Evolutionary conservation across 2,329 filamentous ascomycete species (phyloP).

Genomic region (Harringtonia lauricola): DNA sequence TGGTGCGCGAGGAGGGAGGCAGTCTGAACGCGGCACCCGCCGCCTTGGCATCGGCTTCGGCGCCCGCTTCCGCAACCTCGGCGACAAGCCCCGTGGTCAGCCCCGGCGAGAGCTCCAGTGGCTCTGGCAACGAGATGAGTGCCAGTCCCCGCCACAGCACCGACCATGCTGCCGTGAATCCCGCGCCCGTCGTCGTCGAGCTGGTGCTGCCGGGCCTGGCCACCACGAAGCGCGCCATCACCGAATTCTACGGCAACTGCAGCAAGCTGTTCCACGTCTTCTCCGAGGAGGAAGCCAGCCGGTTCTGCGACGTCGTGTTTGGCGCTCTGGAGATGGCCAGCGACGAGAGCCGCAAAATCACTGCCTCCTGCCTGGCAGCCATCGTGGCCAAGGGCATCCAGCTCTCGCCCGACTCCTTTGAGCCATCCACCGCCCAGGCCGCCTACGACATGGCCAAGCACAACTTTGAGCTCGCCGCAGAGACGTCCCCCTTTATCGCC

Average conservation of each 20-base stretch:
- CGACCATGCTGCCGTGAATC: background rate
- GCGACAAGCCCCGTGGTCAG: conserved; percentile 1
- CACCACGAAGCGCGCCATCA: conserved; percentile 11
- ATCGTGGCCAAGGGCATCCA: conserved; percentile 19
- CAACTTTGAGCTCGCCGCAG: conserved; percentile 16
- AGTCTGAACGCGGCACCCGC: background rate
- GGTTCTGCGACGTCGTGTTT: conserved; percentile 12
- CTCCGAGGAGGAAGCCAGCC: conserved; percentile 12
- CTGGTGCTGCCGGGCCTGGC: conserved; percentile 13
- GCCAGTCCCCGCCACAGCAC: background rate
- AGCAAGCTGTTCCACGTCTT: conserved; percentile 20
- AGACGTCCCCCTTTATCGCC: conserved; percentile 15
- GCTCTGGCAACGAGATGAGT: background rate
- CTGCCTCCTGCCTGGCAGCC: conserved; percentile 16
- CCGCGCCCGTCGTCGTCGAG: conserved; percentile 1
- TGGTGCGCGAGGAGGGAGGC: conserved; percentile 4
- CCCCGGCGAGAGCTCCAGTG: background rate
- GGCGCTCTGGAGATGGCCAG: no score
- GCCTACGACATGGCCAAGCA: conserved; percentile 18
- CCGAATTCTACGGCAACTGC: conserved; percentile 17
- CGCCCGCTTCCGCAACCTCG: background rate
- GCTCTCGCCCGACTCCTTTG: conserved; percentile 13
- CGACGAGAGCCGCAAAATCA: conserved; percentile 1
- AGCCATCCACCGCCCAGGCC: conserved; percentile 7
- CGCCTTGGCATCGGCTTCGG: background rate